Conservation (phyloP, 768 basidiomycete genomes). For the Asterophora parasitica region DNA sequence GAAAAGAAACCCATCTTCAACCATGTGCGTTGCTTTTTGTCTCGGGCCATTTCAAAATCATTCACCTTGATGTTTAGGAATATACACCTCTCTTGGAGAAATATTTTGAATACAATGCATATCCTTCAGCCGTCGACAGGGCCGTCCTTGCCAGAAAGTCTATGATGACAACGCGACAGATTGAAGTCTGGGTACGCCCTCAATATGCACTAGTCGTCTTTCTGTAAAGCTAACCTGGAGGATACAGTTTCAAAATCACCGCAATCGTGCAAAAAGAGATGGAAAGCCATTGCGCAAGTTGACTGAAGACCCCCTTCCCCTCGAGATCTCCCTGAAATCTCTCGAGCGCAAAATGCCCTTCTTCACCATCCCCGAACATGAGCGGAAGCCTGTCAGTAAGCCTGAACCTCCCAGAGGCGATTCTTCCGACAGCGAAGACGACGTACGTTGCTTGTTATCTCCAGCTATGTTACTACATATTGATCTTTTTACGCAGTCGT, state of each 20-base stretch:
- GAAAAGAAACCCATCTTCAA: constrained; percentile 19
- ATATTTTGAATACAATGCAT: constrained; percentile 45
- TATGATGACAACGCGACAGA: constrained; percentile 39
- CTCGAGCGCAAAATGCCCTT: constrained; percentile 22
- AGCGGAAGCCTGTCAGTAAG: constrained; percentile 9
- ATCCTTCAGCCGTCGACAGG: constrained; percentile 39
- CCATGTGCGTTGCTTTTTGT: constrained; percentile 18
- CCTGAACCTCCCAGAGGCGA: constrained; percentile 2
- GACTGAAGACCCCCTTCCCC: constrained; percentile 15
- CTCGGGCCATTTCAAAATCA: no score
- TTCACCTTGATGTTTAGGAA: no score
- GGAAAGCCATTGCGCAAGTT: constrained; percentile 19
- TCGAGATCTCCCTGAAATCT: constrained; percentile 17
- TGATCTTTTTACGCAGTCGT: background rate
- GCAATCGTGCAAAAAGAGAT: constrained; percentile 33
- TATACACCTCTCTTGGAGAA: constrained; percentile 40
- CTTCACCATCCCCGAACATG: constrained; percentile 18
- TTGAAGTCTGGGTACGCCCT: constrained; percentile 55
- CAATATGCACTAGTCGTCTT: no score
- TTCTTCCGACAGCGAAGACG: background rate
- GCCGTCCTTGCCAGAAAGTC: constrained; percentile 36
- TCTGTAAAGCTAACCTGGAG: no score
- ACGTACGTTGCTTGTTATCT: background rate
- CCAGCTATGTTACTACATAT: background rate
- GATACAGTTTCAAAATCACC: constrained; percentile 58